Base-by-base conservation (phyloP, 2,329 filamentous ascomycete genomes). In the Trichoderma harzianum region DNA sequence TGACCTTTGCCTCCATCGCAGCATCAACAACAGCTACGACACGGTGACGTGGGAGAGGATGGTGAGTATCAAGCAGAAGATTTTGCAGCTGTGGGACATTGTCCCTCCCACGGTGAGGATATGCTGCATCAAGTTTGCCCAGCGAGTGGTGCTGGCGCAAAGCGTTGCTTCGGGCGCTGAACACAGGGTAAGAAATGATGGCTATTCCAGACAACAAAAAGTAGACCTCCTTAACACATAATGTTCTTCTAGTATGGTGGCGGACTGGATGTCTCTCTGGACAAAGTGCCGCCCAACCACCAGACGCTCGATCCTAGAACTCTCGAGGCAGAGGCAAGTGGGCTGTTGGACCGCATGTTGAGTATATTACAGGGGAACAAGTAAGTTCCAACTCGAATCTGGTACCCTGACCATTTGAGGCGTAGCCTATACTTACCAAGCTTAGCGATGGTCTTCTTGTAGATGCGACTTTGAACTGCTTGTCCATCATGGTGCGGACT, bases 51-150 rank as follows among this genome's bases (percentile, higher is more conserved):
- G 96, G 96, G 92, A 96, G 79, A 90, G 91, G 75, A 97, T 98
- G 89, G 87, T 90, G 69, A 88, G 90, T 12, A 95, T 98, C 82
- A 99, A 99, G 84, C 90, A 92, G 70, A 92, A 91, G 77, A 96
- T 99, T 76, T 82, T 99, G 73, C 90, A 89, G 72, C 90, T 96
- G 78, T 98, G 97, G 95, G 95, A 98, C 76, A 88, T 86, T 57
- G 91, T 93, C 21, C 84, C 89, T 16, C 87, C 91, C 14, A 92
- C 93, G 3, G 89, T 98, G 74, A 91, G 91, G 77, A 91, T 98
- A 80, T 97, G 94, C 85, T 98, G 96, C 84, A 92, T 98, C 86
- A 99, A 99, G 82, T 99, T 99, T 81, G 92, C 94, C 47, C 95
- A 99, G 83, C 91, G 93, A 74, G 93, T 98, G 58, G 92, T 99